Conservation (phyloP, 73 alveolate species). For the Loxodes magnus region DNA sequence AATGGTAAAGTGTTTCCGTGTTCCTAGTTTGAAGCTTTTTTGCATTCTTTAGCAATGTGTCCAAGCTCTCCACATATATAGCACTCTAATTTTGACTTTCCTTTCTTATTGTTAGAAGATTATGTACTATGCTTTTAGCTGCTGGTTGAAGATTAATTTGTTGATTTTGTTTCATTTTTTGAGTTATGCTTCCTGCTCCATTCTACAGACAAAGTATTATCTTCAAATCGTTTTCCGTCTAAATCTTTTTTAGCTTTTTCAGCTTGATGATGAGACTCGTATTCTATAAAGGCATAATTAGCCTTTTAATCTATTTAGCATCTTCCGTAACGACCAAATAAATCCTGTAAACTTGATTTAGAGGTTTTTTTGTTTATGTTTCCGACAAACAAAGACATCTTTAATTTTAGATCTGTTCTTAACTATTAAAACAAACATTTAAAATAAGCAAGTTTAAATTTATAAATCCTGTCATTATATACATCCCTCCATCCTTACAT, state of each 20-base stretch:
- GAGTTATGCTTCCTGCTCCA: conserved; percentile 12
- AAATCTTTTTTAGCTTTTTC: conserved; percentile 5
- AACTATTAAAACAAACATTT: too few species aligned
- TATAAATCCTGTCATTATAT: too few species aligned
- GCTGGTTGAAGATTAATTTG: neutral
- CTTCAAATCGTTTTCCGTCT: conserved; percentile 15
- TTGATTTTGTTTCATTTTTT: neutral
- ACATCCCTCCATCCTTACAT: too few species aligned
- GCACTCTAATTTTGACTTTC: conserved; percentile 2
- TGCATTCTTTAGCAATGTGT: conserved; percentile 16
- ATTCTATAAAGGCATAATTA: conserved; percentile 13
- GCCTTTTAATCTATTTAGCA: conserved; percentile 16
- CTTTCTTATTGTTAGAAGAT: neutral
- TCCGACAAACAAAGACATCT: conserved; percentile 21
- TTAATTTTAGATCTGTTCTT: too few species aligned
- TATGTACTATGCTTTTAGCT: too few species aligned
- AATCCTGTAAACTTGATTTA: neutral
- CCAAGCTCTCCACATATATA: conserved; percentile 14
- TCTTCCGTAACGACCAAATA: conserved; percentile 7
- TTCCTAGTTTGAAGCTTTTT: conserved; percentile 3
- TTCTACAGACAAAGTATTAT: conserved; percentile 8
- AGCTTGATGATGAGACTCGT: conserved; percentile 4
- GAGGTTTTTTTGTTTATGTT: conserved; percentile 3
- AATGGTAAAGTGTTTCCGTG: neutral
- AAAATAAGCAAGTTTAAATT: too few species aligned